A percentile compares a stretch with the other conserved stretches of the same genome.
Evolutionary conservation across 805 yeast species (phyloP).

Genomic region (Myxozyma mucilagina): DNA sequence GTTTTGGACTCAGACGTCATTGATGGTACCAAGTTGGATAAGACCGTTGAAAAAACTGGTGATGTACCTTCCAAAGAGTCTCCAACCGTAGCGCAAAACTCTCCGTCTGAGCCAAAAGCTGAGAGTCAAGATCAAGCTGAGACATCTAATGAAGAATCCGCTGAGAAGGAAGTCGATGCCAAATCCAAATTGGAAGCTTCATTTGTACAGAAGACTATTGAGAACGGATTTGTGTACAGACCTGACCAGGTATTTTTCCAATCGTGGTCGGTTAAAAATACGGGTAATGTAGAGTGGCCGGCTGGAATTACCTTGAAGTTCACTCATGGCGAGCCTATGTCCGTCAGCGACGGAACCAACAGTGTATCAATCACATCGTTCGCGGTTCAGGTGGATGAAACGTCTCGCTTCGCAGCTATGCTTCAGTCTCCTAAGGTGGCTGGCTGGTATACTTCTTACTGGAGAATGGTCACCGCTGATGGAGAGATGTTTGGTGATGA

Average conservation of each 20-base stretch:
- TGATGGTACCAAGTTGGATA: background rate
- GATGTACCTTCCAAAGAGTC: background rate
- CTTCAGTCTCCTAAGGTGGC: conserved; percentile 12
- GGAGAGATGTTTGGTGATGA: conserved; percentile 27
- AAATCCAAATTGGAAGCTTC: conserved; percentile 3
- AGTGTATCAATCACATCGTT: conserved; percentile 17
- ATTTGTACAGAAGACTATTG: conserved; percentile 14
- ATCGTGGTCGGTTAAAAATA: conserved; percentile 28
- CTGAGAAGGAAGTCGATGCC: background rate
- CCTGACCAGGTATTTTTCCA: conserved; percentile 25
- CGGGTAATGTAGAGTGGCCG: conserved; percentile 25
- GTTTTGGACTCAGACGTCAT: background rate
- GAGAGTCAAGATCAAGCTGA: background rate
- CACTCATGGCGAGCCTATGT: conserved; percentile 21
- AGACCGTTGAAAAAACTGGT: background rate
- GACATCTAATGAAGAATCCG: background rate
- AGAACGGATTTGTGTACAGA: conserved; percentile 12
- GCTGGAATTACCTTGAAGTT: conserved; percentile 20
- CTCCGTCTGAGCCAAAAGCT: background rate
- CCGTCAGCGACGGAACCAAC: background rate
- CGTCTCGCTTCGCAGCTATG: conserved; percentile 27
- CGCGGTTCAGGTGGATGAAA: conserved; percentile 20
- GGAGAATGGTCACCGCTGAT: conserved; percentile 20
- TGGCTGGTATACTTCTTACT: conserved; percentile 20
- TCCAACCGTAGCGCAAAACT: background rate